Base-by-base conservation (phyloP, 2,329 filamentous ascomycete genomes). In the Fusarium denticulatum region DNA sequence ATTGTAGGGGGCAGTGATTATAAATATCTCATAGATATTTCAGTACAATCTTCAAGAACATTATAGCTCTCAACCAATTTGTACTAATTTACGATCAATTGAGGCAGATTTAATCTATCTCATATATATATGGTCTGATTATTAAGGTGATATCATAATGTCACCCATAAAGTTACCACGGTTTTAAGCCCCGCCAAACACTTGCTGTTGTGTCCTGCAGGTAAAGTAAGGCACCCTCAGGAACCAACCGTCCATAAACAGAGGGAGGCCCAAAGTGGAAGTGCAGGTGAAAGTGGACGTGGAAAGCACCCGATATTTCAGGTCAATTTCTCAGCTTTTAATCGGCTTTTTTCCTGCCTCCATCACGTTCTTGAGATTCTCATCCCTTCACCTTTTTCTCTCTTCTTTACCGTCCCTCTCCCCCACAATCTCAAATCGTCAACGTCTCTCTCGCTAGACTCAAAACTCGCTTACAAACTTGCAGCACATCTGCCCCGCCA, bases 41-140 rank as follows among this genome's bases (percentile, higher is more conserved):
- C 11, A 18, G 6, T 6, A 7, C 14, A 11, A 7, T 11, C 8
- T 47, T 14, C 2, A 8, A 5, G 7, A 22, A n/a, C 8, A n/a
- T 30, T 4, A 6, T 24, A 16, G 4, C 8, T 26, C 14, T 9
- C 14, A 20, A 34, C 20, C 5, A 20, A 37, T 22, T 47, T n/a
- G 14, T 18, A 28, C 8, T 15, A 18, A 34, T 24, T 42, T 22
- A n/a, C 30, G 24, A 22, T 34, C 24, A 28, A n/a, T 28, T 28
- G 18, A 43, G 24, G 22, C 32, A 28, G 39, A 32, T 65, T 26
- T 37, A 24, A 66, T 66, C 47, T 55, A 24, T 68, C 26, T 49
- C 42, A 12, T n/a, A n/a, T n/a, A n/a, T n/a, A n/a, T n/a, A n/a
- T 74, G 64, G 68, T 47, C 66, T 73, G 71, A 73, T 50, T 34